Conservation (phyloP, 1,284 basidiomycete species). For the Leccinum variabile region DNA sequence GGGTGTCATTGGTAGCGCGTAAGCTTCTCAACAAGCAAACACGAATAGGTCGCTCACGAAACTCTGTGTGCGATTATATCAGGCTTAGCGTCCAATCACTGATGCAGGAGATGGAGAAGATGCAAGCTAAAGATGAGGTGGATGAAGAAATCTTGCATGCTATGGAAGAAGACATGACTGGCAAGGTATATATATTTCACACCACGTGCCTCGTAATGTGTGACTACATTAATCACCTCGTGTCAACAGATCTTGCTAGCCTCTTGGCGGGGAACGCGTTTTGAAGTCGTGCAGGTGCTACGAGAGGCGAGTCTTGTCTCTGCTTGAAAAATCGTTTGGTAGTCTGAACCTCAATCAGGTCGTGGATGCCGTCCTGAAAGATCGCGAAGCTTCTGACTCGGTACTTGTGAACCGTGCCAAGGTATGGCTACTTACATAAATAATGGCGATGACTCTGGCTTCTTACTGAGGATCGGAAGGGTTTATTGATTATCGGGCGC, state of each 20-base stretch:
- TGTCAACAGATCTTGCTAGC: constrained; percentile 78
- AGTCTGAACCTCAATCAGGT: constrained; percentile 43
- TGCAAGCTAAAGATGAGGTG: constrained; percentile 86
- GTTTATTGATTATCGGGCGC: constrained; percentile 77
- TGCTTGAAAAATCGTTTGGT: background rate
- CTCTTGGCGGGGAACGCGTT: constrained; percentile 92
- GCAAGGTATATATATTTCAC: constrained; percentile 57
- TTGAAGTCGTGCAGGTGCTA: constrained; percentile 87
- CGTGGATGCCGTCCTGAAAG: constrained; percentile 80
- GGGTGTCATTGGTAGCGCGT: constrained; percentile 92
- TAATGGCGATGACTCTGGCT: background rate
- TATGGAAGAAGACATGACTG: constrained; percentile 92
- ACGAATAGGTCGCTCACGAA: constrained; percentile 1
- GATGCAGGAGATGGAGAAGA: constrained; percentile 85
- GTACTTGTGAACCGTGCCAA: constrained; percentile 80
- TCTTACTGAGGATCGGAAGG: constrained; percentile 44
- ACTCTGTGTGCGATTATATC: background rate
- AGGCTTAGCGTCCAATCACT: constrained; percentile 40
- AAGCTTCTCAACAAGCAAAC: constrained; percentile 40
- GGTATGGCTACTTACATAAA: constrained; percentile 40
- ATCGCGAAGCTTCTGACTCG: constrained; percentile 67
- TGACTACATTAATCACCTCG: background rate
- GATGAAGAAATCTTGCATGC: constrained; percentile 82
- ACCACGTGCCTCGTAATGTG: background rate
- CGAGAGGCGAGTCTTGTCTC: constrained; percentile 51